These are phyloP conservation scores for Triticum monococcum DNA, from an alignment of 176 grass and related monocot species.

Conservation along the genomic window DNA sequence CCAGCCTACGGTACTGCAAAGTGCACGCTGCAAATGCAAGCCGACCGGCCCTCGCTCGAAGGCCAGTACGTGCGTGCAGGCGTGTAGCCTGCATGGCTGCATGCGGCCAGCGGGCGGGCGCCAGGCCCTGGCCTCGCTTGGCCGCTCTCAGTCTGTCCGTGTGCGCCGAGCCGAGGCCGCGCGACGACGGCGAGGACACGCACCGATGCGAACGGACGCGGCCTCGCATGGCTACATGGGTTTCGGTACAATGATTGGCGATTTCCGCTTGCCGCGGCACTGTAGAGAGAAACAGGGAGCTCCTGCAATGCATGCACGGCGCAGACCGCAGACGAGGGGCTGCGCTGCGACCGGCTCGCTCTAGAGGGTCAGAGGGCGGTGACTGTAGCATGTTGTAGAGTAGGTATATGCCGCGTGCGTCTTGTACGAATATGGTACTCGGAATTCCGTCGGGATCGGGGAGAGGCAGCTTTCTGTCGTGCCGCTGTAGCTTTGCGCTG, in stretches of 20 bases:
- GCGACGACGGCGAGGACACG: not conserved
- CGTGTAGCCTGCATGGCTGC: not conserved
- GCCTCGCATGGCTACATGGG: constrained; percentile 2
- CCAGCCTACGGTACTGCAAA: not conserved
- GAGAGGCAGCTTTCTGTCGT: not conserved
- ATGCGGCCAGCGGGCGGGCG: not conserved
- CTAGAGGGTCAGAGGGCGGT: not conserved
- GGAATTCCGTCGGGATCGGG: not conserved
- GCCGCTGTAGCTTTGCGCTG: not conserved
- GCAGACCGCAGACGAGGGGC: not conserved
- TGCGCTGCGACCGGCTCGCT: not conserved
- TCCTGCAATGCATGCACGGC: not conserved
- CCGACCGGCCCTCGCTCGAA: constrained; percentile 1
- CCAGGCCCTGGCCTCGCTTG: not conserved
- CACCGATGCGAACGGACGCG: not conserved
- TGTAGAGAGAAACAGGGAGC: not conserved
- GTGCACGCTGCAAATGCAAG: not conserved
- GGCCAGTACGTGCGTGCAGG: not conserved
- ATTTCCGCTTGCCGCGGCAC: not conserved
- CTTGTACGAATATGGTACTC: not conserved
- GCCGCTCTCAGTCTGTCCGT: not conserved
- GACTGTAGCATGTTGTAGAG: not conserved
- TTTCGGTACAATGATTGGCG: constrained; percentile 36
- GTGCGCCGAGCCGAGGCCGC: not conserved
- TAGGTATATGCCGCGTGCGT: constrained; percentile 21